Conservation (phyloP, 2,329 filamentous ascomycete genomes). For the Colletotrichum sojae region DNA sequence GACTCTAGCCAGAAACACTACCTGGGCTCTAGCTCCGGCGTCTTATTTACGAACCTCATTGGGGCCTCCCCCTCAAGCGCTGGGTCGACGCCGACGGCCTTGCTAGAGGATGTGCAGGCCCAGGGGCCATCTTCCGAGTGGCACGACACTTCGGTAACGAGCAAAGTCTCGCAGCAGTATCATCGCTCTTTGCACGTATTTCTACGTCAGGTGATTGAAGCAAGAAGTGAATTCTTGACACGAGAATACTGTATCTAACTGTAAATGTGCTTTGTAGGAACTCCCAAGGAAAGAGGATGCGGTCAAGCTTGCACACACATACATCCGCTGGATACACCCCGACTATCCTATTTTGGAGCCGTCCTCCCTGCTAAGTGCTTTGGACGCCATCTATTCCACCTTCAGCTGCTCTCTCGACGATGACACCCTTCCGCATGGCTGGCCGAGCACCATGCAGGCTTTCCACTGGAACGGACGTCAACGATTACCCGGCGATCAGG, state of each 20-base stretch:
- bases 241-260: background rate
- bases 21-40: slow-evolving; percentile 54
- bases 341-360: slow-evolving; percentile 45
- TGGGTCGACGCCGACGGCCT: slow-evolving; percentile 11
- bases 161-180: slow-evolving; percentile 31
- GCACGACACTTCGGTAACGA: slow-evolving; percentile 10
- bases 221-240: no score
- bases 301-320: slow-evolving; percentile 41
- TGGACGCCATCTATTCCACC: slow-evolving; percentile 44
- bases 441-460: slow-evolving; percentile 40
- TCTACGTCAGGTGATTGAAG: slow-evolving; percentile 27
- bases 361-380: slow-evolving; percentile 40
- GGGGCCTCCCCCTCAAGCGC: slow-evolving; percentile 41
- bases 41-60: slow-evolving; percentile 51
- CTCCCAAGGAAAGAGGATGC: slow-evolving; percentile 44
- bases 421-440: slow-evolving; percentile 37
- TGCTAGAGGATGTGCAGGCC: slow-evolving; percentile 33
- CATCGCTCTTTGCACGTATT: slow-evolving; percentile 34
- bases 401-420: slow-evolving; percentile 32
- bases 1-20: slow-evolving; percentile 55
- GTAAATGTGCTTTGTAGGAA: slow-evolving; percentile 30
- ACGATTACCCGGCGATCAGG: slow-evolving; percentile 18
- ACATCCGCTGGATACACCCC: slow-evolving; percentile 44
- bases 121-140: slow-evolving; percentile 31
- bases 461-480: slow-evolving; percentile 45